These are phyloP conservation scores for Penicillium cosmopolitanum DNA, from an alignment of 495 filamentous ascomycete genomes.

Conservation along the genomic window DNA sequence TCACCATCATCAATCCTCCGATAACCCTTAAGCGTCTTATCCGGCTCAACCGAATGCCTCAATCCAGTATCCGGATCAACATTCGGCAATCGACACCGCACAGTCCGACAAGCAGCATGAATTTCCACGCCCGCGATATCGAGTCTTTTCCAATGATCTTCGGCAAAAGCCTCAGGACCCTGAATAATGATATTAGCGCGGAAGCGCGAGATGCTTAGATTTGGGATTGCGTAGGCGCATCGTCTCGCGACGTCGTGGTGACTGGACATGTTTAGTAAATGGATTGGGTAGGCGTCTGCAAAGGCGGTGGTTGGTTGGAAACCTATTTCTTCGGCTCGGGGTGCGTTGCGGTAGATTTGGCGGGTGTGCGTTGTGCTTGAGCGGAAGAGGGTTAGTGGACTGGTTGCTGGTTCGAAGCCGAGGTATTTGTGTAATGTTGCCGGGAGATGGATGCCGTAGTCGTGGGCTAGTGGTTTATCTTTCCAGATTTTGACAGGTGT, in stretches of 20 bases:
- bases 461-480: constrained; percentile 57
- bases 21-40: constrained; percentile 68
- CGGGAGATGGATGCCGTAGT: constrained; percentile 55
- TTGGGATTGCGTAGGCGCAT: constrained; percentile 59
- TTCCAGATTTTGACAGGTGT: constrained; percentile 79
- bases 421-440: constrained; percentile 61
- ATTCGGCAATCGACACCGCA: constrained; percentile 83
- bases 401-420: constrained; percentile 40
- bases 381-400: constrained; percentile 68
- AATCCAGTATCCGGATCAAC: constrained; percentile 73
- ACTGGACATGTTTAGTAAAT: constrained; percentile 76
- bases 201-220: constrained; percentile 72
- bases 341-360: constrained; percentile 76
- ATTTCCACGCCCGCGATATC: constrained; percentile 50
- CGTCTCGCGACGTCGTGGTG: constrained; percentile 61
- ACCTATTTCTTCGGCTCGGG: constrained; percentile 65
- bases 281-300: constrained; percentile 87
- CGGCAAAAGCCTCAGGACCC: constrained; percentile 64
- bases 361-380: constrained; percentile 63
- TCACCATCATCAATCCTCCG: constrained; percentile 77
- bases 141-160: constrained; percentile 81
- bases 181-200: constrained; percentile 81
- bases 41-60: constrained; percentile 73
- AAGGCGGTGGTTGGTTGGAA: constrained; percentile 82
- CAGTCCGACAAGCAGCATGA: constrained; percentile 71